Evolutionary conservation across 1,284 basidiomycete genomes (phyloP).

Genomic region (Pseudozyma sp.): DNA sequence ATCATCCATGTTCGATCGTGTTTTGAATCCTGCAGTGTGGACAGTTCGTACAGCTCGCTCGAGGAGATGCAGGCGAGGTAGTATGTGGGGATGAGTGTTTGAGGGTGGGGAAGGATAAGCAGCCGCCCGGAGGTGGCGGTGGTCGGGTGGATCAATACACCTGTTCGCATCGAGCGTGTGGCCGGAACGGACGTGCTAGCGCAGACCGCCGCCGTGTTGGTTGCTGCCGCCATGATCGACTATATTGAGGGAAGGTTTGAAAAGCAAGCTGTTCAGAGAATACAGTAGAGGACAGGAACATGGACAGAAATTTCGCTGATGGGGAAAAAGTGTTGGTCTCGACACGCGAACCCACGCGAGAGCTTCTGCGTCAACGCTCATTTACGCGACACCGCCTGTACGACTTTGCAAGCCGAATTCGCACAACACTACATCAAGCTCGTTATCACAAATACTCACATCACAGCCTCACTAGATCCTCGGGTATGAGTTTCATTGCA

Average conservation of each 20-base stretch:
- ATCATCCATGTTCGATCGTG: slow-evolving; percentile 44
- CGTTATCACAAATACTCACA: too few relatives aligned
- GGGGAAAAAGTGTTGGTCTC: slow-evolving; percentile 34
- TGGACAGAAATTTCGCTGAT: too few relatives aligned
- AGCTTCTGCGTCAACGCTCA: not conserved
- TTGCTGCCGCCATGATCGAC: not conserved
- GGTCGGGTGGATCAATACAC: slow-evolving; percentile 31
- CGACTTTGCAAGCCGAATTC: not conserved
- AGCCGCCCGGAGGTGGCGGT: slow-evolving; percentile 16
- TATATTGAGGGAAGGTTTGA: too few relatives aligned
- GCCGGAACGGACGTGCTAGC: not conserved
- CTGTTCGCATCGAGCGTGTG: slow-evolving; percentile 16
- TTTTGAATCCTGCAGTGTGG: slow-evolving; percentile 24
- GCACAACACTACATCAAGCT: not conserved
- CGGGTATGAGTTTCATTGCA: too few relatives aligned
- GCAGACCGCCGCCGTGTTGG: not conserved
- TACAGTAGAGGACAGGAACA: not conserved
- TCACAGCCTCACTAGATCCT: too few relatives aligned
- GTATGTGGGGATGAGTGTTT: slow-evolving; percentile 32
- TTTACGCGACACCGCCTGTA: slow-evolving; percentile 28
- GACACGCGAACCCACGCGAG: slow-evolving; percentile 11
- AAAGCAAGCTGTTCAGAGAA: not conserved
- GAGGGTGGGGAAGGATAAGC: slow-evolving; percentile 45
- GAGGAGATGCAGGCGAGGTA: slow-evolving; percentile 8
- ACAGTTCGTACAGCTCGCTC: slow-evolving; percentile 23